Evolutionary conservation across 2,329 filamentous ascomycete genomes (phyloP), one percentile per base, ranked within the genome.

Genomic region (Leptosphaerulina australis): DNA sequence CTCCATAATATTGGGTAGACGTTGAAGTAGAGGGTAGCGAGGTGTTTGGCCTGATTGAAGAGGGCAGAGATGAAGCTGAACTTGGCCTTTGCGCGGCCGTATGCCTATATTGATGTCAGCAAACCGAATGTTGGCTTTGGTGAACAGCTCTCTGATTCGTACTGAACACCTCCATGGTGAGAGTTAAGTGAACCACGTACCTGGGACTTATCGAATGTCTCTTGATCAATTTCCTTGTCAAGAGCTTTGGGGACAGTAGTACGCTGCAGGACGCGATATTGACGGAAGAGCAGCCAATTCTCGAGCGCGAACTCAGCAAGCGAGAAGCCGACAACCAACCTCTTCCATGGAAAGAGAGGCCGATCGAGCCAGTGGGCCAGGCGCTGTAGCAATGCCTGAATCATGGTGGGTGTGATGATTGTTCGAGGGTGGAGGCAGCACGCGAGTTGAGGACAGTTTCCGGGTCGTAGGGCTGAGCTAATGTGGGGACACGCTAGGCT

Each of bases 331-430:
- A 97, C 83, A 67, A 99, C 92, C 66, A 99, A 85, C 73, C 86
- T 88, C 84, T 97, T 99, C 94, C 94, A 99, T 46, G 94, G 93
- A 79, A 97, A 96, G 69, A 90, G 81, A 50, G 93, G 92, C 69
- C 90, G 86, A 79, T 99, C 94, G 67, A 97, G 87, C 75, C 88
- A 86, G 74, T 84, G 85, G 70, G 91, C 90, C 63, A 97, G 86
- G 79, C 83, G 79, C 80, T 84, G 70, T 41, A 73, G 60, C 44
- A 71, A 53, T 48, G 62, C 68, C 64, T 73, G 69, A 48, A 73
- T 71, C 70, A 73, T 73, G 55, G 39, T 67, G 46, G 50, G 44
- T 37, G 21, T 18, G 53, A 44, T 48, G 44, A 45, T 34, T 49
- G 43, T 28, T 31, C 21, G 46, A 25, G 29, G 30, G 33, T 43